Conservation (phyloP, 2,329 filamentous ascomycete species). For the Trichoderma guizhouense region DNA sequence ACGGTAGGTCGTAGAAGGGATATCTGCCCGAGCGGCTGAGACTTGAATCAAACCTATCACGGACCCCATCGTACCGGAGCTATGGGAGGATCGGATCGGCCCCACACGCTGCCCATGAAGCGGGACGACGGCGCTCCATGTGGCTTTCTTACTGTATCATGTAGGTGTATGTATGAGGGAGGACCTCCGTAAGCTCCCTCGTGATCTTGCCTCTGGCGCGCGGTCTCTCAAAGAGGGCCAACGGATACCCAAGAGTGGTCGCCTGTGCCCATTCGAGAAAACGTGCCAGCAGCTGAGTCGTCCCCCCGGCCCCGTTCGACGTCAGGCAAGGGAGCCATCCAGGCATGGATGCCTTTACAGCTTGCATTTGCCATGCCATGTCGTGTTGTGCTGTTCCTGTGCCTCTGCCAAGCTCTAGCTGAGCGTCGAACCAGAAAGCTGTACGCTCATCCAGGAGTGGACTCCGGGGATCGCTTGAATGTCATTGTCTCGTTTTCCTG, state of each 20-base stretch:
- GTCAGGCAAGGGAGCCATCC: neutral
- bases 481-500: slow-evolving; percentile 1
- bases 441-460: neutral
- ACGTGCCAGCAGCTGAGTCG: slow-evolving; percentile 15
- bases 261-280: neutral
- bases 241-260: slow-evolving; percentile 1
- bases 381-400: slow-evolving; percentile 11
- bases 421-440: slow-evolving; percentile 1
- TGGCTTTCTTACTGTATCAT: slow-evolving; percentile 14
- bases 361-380: slow-evolving; percentile 15
- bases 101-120: slow-evolving; percentile 9
- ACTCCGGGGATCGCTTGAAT: neutral
- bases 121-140: slow-evolving; percentile 10
- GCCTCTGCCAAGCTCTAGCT: slow-evolving; percentile 5
- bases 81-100: slow-evolving; percentile 17
- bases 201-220: neutral
- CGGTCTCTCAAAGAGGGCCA: neutral
- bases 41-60: slow-evolving; percentile 5
- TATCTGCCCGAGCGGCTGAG: slow-evolving; percentile 7
- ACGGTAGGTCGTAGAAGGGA: neutral
- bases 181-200: slow-evolving; percentile 10
- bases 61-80: slow-evolving; percentile 14
- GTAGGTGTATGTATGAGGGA: neutral
- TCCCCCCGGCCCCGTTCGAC: slow-evolving; percentile 3
- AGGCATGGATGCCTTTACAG: slow-evolving; percentile 14